These are phyloP conservation scores for Colletotrichum sp. DNA, from an alignment of 2,329 filamentous ascomycete genomes.

Conservation along the genomic window DNA sequence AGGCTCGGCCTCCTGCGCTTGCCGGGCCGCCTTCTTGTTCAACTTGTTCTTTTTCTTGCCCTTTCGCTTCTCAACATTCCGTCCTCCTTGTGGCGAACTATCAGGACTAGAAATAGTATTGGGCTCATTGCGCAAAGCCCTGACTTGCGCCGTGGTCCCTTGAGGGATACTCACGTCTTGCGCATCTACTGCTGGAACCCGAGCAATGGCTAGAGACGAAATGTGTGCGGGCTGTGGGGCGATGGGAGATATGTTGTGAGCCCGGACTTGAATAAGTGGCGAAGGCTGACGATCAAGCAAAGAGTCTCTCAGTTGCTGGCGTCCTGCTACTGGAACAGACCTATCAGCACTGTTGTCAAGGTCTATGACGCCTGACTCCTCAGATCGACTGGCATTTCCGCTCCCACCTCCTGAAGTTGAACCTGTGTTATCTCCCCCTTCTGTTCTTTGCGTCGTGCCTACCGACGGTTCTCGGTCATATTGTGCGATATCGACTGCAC, in stretches of 20 bases:
- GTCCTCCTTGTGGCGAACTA: conserved; percentile 62
- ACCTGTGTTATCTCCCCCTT: conserved; percentile 20
- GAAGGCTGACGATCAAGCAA: conserved; percentile 47
- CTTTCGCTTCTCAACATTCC: conserved; percentile 53
- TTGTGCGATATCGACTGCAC: neutral
- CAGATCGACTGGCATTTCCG: conserved; percentile 46
- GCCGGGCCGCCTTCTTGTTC: conserved; percentile 55
- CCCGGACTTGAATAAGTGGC: conserved; percentile 66
- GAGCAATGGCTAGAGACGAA: conserved; percentile 59
- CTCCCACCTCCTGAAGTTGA: conserved; percentile 43
- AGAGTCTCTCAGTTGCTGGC: conserved; percentile 11
- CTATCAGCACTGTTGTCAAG: conserved; percentile 22
- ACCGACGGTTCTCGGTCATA: conserved; percentile 14
- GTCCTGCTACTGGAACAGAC: conserved; percentile 13
- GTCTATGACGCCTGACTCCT: conserved; percentile 39
- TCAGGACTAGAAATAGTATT: conserved; percentile 60
- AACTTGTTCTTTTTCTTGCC: conserved; percentile 55
- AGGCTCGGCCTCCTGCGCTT: conserved; percentile 49
- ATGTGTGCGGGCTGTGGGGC: conserved; percentile 79
- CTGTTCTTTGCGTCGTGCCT: conserved; percentile 13
- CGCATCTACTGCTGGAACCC: conserved; percentile 34
- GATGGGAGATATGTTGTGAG: conserved; percentile 74
- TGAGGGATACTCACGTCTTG: conserved; percentile 37
- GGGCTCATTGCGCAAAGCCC: conserved; percentile 58
- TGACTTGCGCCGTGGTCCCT: conserved; percentile 58